Percentiles rank a stretch among this genome's conserved stretches.
Conservation (phyloP, 2,329 filamentous ascomycete genomes). For the Alternaria sp. region DNA sequence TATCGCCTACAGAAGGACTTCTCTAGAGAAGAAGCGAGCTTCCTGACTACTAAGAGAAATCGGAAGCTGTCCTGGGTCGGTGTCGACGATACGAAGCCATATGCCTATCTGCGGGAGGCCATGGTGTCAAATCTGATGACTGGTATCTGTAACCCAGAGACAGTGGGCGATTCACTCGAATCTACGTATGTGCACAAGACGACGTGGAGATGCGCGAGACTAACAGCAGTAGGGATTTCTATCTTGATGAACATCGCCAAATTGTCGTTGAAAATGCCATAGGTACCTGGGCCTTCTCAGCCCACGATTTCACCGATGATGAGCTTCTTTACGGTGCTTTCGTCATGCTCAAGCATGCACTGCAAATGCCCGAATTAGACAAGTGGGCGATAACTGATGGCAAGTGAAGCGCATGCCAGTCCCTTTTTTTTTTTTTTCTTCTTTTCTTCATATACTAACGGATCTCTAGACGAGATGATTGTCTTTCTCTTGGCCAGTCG, state of each 20-base stretch:
- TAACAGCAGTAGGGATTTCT: conserved; percentile 64
- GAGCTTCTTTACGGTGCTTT: conserved; percentile 87
- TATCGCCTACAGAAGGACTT: conserved; percentile 83
- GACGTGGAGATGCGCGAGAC: conserved; percentile 13
- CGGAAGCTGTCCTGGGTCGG: conserved; percentile 93
- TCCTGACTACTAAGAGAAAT: conserved; percentile 75
- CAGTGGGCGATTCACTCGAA: conserved; percentile 67
- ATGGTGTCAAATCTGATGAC: conserved; percentile 94
- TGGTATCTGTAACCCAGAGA: conserved; percentile 80
- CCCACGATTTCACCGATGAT: conserved; percentile 88
- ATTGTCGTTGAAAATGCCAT: conserved; percentile 72
- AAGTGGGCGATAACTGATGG: conserved; percentile 81
- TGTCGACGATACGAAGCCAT: conserved; percentile 82
- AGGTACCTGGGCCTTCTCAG: conserved; percentile 85
- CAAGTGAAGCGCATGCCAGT: conserved; percentile 57
- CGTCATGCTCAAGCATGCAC: conserved; percentile 87
- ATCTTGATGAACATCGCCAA: conserved; percentile 71
- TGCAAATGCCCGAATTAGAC: conserved; percentile 81
- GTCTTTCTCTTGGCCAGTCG: conserved; percentile 88
- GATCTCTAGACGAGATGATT: conserved; percentile 73
- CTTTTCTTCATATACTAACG: conserved; percentile 27
- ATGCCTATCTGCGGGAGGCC: conserved; percentile 86
- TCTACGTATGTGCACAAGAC: conserved; percentile 60
- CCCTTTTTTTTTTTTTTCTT: neutral
- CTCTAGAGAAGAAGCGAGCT: conserved; percentile 73